Conservation (phyloP, 345 rosid species). For the Eucalyptus cloeziana region DNA sequence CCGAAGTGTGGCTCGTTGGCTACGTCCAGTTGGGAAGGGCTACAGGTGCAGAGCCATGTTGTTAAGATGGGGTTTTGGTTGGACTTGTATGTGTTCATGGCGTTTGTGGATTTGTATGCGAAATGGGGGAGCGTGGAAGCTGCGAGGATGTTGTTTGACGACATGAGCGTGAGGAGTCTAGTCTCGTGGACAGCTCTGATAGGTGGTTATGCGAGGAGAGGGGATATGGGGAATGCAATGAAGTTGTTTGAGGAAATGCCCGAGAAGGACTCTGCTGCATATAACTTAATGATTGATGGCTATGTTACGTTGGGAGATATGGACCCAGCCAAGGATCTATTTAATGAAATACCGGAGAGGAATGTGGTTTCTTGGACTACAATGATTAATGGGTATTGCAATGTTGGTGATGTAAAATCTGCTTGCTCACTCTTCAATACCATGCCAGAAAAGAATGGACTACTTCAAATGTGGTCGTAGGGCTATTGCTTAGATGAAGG, state of each 20-base stretch:
- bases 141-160: slow-evolving; percentile 47
- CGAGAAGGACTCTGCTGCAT: slow-evolving; percentile 35
- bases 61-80: slow-evolving; percentile 38
- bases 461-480: too few relatives aligned
- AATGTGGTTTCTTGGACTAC: slow-evolving; percentile 71
- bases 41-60: slow-evolving; percentile 39
- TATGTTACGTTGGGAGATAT: slow-evolving; percentile 55
- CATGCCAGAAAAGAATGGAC: slow-evolving; percentile 50
- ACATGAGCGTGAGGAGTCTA: slow-evolving; percentile 44
- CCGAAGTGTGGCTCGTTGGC: slow-evolving; percentile 32
- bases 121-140: slow-evolving; percentile 30
- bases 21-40: slow-evolving; percentile 31
- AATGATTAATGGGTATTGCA: slow-evolving; percentile 65
- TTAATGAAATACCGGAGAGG: slow-evolving; percentile 34
- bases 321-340: slow-evolving; percentile 40
- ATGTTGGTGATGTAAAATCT: slow-evolving; percentile 27
- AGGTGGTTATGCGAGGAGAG: slow-evolving; percentile 42
- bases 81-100: slow-evolving; percentile 52
- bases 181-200: slow-evolving; percentile 77
- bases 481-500: too few relatives aligned
- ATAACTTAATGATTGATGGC: slow-evolving; percentile 58
- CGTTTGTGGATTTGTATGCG: slow-evolving; percentile 58
- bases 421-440: slow-evolving; percentile 47
- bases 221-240: slow-evolving; percentile 32
- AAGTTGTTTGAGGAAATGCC: slow-evolving; percentile 46